Evolutionary conservation across 148 eudicot species (phyloP), one percentile per base, ranked within the genome.

Genomic region (Beta vulgaris): DNA sequence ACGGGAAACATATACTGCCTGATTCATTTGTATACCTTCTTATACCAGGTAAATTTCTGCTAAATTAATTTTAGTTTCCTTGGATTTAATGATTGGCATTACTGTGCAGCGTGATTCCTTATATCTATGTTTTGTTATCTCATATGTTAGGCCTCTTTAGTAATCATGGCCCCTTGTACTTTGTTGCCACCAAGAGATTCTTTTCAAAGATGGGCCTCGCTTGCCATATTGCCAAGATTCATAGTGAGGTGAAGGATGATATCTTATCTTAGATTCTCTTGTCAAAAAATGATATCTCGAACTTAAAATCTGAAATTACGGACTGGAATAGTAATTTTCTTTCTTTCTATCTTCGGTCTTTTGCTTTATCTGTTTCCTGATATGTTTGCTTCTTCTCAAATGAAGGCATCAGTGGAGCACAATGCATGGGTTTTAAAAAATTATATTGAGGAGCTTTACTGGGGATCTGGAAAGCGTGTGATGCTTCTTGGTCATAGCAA

Each of bases 401-500:
- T 77, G 68, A 65, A 93, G 98, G 97, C 97, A 35, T 93, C 98
- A 34, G 95, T 93, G 77, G 97, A 93, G 75, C 91, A 90, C 81
- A 93, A 91, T 82, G 91, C 97, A 3, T 86, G 82, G 97, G 95
- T 80, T 68, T 79, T 93, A 61, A 93, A 91, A 82, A 87, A 91
- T 28, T 91, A 90, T 64, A 83, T 91, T 10, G 98, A 93, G 86
- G 98, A 93, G 85, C 88, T 91, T 26, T 91, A 85, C 75, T 90
- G 98, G 98, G 98, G 98, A 5, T 90, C 95, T 36, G 95, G 95
- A 19, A 93, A 91, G 82, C 93, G 79, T 36, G 93, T 93, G 68
- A 93, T 93, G 95, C 89, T 93, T 75, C 93, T 93, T 43, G 98
- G 98, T 42, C 98, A 93, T 76, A 93, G 98, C 86, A 93, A 93